A percentile compares a stretch with the other conserved stretches of the same genome.
Evolutionary conservation across 2,329 filamentous ascomycete genomes (phyloP).

Genomic region (Ascochyta lentis): DNA sequence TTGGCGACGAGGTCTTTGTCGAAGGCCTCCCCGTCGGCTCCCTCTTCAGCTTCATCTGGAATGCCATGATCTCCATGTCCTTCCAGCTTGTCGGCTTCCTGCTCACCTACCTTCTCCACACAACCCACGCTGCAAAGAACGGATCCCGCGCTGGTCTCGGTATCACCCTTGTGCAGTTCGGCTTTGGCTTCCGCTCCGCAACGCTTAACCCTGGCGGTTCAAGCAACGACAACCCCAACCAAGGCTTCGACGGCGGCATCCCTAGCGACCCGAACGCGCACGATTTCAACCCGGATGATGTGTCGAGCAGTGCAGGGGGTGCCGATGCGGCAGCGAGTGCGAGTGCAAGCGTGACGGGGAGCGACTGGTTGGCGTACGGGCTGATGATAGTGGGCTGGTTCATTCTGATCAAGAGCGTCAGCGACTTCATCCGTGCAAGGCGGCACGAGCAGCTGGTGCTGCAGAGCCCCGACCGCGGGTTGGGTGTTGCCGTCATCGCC

Average conservation of each 20-base stretch:
- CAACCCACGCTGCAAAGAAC: conserved; percentile 97
- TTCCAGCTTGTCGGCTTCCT: conserved; percentile 98
- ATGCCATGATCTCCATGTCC: conserved; percentile 92
- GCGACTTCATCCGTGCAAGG: conserved; percentile 85
- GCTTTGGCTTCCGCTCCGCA: conserved; percentile 86
- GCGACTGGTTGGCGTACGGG: conserved; percentile 88
- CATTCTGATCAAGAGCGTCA: conserved; percentile 90
- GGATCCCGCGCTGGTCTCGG: conserved; percentile 93
- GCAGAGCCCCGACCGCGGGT: conserved; percentile 87
- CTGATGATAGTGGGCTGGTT: conserved; percentile 99
- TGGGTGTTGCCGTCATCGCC: conserved; percentile 85
- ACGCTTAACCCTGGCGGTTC: conserved; percentile 42
- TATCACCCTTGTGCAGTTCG: conserved; percentile 94
- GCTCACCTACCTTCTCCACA: conserved; percentile 96
- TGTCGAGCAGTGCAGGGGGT: conserved; percentile 51
- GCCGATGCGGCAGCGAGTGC: conserved; percentile 45
- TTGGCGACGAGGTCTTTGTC: conserved; percentile 94
- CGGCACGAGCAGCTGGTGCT: conserved; percentile 92
- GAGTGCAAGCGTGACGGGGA: conserved; percentile 67
- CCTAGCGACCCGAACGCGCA: conserved; percentile 90
- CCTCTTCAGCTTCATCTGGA: conserved; percentile 87
- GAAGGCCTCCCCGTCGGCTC: conserved; percentile 93
- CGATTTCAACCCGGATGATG: conserved; percentile 78
- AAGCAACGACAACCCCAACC: conserved; percentile 57
- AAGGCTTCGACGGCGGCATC: conserved; percentile 61